A percentile compares a stretch with the other conserved stretches of the same genome.
Conservation (phyloP, 2,329 filamentous ascomycete genomes). For the Scopulariopsis brevicaulis region DNA sequence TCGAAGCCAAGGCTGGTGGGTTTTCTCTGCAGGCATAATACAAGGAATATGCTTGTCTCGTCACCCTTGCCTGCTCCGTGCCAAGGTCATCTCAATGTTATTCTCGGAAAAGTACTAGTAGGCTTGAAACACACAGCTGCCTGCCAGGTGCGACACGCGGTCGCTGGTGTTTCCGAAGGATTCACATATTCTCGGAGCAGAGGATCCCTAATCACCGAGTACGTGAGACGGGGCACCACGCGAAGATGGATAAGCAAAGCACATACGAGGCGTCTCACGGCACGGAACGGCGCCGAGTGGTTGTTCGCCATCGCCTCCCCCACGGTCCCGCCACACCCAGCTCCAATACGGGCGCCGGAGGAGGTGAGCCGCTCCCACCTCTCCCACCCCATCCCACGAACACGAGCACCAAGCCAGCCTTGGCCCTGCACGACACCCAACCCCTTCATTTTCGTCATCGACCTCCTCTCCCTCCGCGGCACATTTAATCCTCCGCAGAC, state of each 20-base stretch:
- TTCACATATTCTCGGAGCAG: no score
- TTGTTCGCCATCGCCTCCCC: background rate
- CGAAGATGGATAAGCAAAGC: no score
- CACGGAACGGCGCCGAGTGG: background rate
- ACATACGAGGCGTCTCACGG: no score
- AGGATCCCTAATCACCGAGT: no score
- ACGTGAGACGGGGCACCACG: no score
- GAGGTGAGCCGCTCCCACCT: background rate
- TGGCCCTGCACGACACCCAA: background rate
- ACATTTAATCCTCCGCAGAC: no score
- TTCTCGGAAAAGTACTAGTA: no score
- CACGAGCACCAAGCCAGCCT: background rate
- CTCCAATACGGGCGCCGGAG: background rate
- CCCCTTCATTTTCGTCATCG: background rate
- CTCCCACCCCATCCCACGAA: background rate
- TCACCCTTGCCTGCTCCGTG: background rate
- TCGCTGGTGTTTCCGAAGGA: no score
- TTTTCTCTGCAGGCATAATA: background rate
- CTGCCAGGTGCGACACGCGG: no score
- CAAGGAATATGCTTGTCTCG: no score
- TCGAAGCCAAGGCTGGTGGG: background rate
- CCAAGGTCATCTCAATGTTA: no score
- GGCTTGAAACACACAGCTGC: no score
- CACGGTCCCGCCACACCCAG: background rate
- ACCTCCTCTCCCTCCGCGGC: background rate